Conservation (phyloP, 352 stramenopile species). For the Pythium plurisporium region DNA sequence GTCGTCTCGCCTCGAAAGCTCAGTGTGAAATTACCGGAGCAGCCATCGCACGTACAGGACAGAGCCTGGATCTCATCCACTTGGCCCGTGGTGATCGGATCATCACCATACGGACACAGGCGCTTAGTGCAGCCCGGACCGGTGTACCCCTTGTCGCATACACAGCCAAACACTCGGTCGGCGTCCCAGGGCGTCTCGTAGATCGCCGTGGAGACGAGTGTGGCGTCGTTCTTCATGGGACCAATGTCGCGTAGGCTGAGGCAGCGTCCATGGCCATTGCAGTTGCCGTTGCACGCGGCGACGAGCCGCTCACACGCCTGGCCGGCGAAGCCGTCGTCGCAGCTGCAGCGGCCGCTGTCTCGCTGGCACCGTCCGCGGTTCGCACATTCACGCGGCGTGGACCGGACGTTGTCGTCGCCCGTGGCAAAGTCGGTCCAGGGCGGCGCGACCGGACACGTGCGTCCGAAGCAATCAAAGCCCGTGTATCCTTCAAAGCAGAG, state of each 20-base stretch:
- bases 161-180: conserved; percentile 75
- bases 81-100: conserved; percentile 71
- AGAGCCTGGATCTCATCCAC: conserved; percentile 78
- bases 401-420: conserved; percentile 37
- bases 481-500: conserved; percentile 80
- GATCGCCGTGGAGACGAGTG: conserved; percentile 48
- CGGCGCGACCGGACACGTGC: conserved; percentile 62
- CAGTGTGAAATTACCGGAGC: conserved; percentile 56
- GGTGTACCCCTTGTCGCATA: conserved; percentile 88
- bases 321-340: conserved; percentile 69
- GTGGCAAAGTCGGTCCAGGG: conserved; percentile 58
- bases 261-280: conserved; percentile 88
- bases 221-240: conserved; percentile 52
- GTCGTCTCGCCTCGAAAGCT: conserved; percentile 55
- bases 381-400: conserved; percentile 52
- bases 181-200: conserved; percentile 80
- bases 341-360: conserved; percentile 68
- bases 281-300: conserved; percentile 73
- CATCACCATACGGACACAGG: conserved; percentile 85
- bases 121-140: conserved; percentile 82
- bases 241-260: conserved; percentile 63
- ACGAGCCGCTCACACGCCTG: conserved; percentile 56
- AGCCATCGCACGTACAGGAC: conserved; percentile 57
- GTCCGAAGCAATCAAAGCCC: conserved; percentile 82
- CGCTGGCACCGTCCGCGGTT: conserved; percentile 76